Percentiles rank a stretch among this genome's conserved stretches.
Evolutionary conservation across 2,329 filamentous ascomycete genomes (phyloP).

Genomic region (Calonectria hawksworthii): DNA sequence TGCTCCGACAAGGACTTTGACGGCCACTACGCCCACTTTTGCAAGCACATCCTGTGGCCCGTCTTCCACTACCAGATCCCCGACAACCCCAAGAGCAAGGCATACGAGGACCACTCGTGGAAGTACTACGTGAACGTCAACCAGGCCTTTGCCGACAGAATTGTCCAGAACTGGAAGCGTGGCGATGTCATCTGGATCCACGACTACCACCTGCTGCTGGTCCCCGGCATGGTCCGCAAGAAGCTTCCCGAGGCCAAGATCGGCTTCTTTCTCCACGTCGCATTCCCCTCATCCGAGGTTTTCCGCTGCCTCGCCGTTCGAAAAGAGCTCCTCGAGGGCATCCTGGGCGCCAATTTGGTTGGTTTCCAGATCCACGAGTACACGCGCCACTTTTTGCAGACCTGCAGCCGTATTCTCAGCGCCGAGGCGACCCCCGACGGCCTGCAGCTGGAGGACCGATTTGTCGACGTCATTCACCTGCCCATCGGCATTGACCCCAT

Average conservation of each 20-base stretch:
- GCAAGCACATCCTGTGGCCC: slow-evolving; percentile 97
- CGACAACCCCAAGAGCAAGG: slow-evolving; percentile 98
- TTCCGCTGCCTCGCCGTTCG: slow-evolving; percentile 92
- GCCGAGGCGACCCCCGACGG: slow-evolving; percentile 92
- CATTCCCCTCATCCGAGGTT: slow-evolving; percentile 96
- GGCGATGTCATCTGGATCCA: slow-evolving; percentile 96
- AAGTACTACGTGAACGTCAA: slow-evolving; percentile 94
- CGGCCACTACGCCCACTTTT: slow-evolving; percentile 95
- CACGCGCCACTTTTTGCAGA: slow-evolving; percentile 93
- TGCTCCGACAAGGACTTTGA: slow-evolving; percentile 93
- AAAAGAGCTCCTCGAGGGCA: slow-evolving; percentile 89
- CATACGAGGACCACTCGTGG: slow-evolving; percentile 97
- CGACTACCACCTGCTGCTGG: slow-evolving; percentile 92
- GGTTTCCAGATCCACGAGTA: slow-evolving; percentile 97
- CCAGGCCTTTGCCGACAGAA: slow-evolving; percentile 91
- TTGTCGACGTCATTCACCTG: slow-evolving; percentile 87
- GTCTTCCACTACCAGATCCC: slow-evolving; percentile 99
- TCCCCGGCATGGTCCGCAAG: slow-evolving; percentile 90
- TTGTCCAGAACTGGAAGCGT: slow-evolving; percentile 92
- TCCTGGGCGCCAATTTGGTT: slow-evolving; percentile 92
- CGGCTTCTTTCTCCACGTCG: slow-evolving; percentile 94
- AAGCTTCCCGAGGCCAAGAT: slow-evolving; percentile 94
- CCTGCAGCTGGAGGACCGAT: slow-evolving; percentile 91
- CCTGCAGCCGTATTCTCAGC: slow-evolving; percentile 90
- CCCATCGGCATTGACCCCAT: slow-evolving; percentile 93